Evolutionary conservation across 371 early-diverging fungal genomes (phyloP).

Genomic region (Mucor piriformis): DNA sequence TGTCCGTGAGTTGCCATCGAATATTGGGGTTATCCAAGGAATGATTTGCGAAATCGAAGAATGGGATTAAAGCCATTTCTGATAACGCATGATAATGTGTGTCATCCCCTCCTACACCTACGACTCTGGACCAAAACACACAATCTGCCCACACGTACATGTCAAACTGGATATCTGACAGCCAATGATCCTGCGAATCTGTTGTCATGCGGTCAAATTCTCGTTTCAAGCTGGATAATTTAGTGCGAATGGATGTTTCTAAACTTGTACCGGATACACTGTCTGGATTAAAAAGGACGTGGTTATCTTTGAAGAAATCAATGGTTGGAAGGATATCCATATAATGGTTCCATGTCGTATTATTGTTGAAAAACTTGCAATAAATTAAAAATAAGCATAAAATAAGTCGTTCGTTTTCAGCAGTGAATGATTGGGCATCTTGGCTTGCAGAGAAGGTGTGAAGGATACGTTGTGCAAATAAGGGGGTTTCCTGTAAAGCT

Average conservation of each 20-base stretch:
- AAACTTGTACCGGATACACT: conserved; percentile 45
- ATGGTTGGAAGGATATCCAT: conserved; percentile 45
- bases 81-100: background rate
- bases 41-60: conserved; percentile 68
- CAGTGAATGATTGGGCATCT: background rate
- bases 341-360: conserved; percentile 49
- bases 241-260: conserved; percentile 39
- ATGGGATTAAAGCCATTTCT: conserved; percentile 43
- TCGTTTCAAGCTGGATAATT: conserved; percentile 26
- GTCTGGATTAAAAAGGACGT: conserved; percentile 20
- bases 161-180: conserved; percentile 34
- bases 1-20: conserved; percentile 46
- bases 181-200: conserved; percentile 28
- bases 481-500: background rate
- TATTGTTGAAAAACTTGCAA: conserved; percentile 27
- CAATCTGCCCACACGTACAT: conserved; percentile 57
- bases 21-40: conserved; percentile 37
- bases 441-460: background rate
- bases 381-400: conserved; percentile 50
- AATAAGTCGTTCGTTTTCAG: conserved; percentile 22
- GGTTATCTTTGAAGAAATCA: conserved; percentile 18
- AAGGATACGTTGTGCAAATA: background rate
- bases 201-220: conserved; percentile 14
- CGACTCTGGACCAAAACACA: conserved; percentile 55
- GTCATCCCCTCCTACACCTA: conserved; percentile 36